These are phyloP conservation scores for Dendryphion nanum DNA, from an alignment of 2,329 filamentous ascomycete genomes.

Conservation along the genomic window DNA sequence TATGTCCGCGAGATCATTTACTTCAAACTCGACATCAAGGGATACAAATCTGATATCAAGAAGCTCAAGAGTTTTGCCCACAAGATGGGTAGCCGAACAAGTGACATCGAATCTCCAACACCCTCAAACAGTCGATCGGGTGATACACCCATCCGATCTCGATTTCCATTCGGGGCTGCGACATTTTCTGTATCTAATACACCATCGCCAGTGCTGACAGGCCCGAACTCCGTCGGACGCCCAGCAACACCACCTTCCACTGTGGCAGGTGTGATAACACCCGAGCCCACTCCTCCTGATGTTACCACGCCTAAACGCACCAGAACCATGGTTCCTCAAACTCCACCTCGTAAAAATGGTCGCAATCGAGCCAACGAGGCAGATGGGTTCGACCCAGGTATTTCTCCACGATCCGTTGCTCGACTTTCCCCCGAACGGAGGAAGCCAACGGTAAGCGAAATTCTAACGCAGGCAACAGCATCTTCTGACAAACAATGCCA, in stretches of 20 bases:
- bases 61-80: constrained; percentile 29
- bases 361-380: constrained; percentile 13
- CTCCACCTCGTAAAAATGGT: constrained; percentile 10
- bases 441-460: constrained; percentile 23
- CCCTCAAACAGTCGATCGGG: constrained; percentile 21
- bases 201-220: constrained; percentile 17
- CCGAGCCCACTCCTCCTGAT: neutral
- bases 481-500: constrained; percentile 9
- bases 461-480: neutral
- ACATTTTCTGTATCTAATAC: constrained; percentile 17
- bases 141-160: constrained; percentile 21
- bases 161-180: constrained; percentile 16
- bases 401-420: constrained; percentile 20
- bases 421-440: constrained; percentile 19
- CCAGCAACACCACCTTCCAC: constrained; percentile 15
- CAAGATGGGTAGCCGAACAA: constrained; percentile 20
- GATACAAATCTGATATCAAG: constrained; percentile 44
- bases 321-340: constrained; percentile 16
- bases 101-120: constrained; percentile 27
- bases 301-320: constrained; percentile 4
- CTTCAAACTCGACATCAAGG: constrained; percentile 50
- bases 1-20: constrained; percentile 49
- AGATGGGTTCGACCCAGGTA: constrained; percentile 19
- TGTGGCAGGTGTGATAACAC: neutral
- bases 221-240: constrained; percentile 9